These are phyloP conservation scores for Paecilomyces niveus DNA, from an alignment of 2,329 filamentous ascomycete species.

Conservation along the genomic window DNA sequence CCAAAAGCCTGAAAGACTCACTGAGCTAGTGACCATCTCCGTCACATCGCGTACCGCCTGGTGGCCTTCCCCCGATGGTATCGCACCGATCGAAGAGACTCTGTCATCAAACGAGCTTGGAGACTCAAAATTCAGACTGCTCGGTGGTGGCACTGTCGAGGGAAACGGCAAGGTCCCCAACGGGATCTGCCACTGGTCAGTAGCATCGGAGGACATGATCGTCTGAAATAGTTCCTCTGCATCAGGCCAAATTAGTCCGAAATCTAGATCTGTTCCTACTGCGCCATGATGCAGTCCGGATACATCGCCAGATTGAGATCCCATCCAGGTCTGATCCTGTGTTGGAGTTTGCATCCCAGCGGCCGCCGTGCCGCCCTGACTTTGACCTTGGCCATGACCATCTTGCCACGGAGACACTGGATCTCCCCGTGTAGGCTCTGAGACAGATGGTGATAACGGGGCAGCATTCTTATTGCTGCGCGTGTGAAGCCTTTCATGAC, in stretches of 20 bases:
- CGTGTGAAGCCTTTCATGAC: slow-evolving; percentile 12
- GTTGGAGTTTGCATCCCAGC: slow-evolving; percentile 1
- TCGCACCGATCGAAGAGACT: slow-evolving; percentile 27
- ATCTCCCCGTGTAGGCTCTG: neutral
- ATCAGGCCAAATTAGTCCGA: slow-evolving; percentile 39
- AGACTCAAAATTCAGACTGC: slow-evolving; percentile 25
- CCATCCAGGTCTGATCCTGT: slow-evolving; percentile 15
- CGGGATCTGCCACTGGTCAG: slow-evolving; percentile 38
- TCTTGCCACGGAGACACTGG: neutral
- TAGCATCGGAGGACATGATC: slow-evolving; percentile 34
- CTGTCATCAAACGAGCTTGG: slow-evolving; percentile 31
- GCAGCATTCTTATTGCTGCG: slow-evolving; percentile 3
- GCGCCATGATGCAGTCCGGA: slow-evolving; percentile 14
- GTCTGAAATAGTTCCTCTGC: slow-evolving; percentile 39
- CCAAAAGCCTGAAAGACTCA: slow-evolving; percentile 14
- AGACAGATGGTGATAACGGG: slow-evolving; percentile 3
- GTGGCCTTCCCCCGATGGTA: slow-evolving; percentile 36
- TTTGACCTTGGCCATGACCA: neutral
- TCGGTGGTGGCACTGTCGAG: slow-evolving; percentile 21
- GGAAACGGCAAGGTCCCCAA: slow-evolving; percentile 35
- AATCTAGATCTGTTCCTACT: slow-evolving; percentile 27
- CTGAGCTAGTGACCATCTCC: slow-evolving; percentile 37
- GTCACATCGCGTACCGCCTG: slow-evolving; percentile 40
- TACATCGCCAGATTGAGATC: slow-evolving; percentile 13
- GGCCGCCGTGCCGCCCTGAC: neutral